These are phyloP conservation scores for Daphne laureola DNA, from an alignment of 441 rosid species.

Conservation along the genomic window DNA sequence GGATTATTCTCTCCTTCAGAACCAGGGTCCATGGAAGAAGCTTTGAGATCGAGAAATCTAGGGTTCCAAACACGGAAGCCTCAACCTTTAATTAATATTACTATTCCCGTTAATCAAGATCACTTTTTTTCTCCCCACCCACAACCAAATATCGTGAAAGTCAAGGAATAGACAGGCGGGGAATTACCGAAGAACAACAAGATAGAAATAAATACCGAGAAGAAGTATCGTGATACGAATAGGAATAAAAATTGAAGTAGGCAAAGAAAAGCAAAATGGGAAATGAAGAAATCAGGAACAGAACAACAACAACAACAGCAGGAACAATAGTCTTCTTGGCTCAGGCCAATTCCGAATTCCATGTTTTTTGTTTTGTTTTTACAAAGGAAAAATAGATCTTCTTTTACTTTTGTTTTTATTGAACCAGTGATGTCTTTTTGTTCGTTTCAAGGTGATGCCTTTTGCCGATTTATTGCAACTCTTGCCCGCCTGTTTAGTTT, in stretches of 20 bases:
- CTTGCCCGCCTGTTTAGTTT: constrained; percentile 1
- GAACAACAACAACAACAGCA: constrained; percentile 13
- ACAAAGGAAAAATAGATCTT: constrained; percentile 4
- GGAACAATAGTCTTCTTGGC: constrained; percentile 18
- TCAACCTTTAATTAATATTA: constrained; percentile 4
- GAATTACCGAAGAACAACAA: constrained; percentile 26
- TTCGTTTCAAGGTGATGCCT: constrained; percentile 3
- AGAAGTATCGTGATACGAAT: constrained; percentile 11
- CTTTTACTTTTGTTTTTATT: constrained; percentile 16
- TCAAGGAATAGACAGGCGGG: constrained; percentile 29
- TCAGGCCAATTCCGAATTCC: constrained; percentile 40
- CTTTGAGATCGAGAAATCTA: constrained; percentile 23
- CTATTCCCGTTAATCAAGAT: too few species aligned
- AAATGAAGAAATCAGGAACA: constrained; percentile 20
- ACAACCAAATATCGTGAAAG: constrained; percentile 31
- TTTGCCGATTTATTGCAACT: background rate
- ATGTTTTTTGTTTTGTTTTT: constrained; percentile 21
- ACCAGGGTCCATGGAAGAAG: constrained; percentile 44
- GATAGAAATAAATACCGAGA: constrained; percentile 15
- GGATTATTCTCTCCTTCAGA: constrained; percentile 44
- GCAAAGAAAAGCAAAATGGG: constrained; percentile 15
- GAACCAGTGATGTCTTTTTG: constrained; percentile 7
- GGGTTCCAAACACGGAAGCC: constrained; percentile 36
- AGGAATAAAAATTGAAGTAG: constrained; percentile 6
- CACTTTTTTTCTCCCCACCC: constrained; percentile 6